These are phyloP conservation scores for Chrysopogon serrulatus DNA, from an alignment of 176 grass and related monocot species.

Conservation along the genomic window DNA sequence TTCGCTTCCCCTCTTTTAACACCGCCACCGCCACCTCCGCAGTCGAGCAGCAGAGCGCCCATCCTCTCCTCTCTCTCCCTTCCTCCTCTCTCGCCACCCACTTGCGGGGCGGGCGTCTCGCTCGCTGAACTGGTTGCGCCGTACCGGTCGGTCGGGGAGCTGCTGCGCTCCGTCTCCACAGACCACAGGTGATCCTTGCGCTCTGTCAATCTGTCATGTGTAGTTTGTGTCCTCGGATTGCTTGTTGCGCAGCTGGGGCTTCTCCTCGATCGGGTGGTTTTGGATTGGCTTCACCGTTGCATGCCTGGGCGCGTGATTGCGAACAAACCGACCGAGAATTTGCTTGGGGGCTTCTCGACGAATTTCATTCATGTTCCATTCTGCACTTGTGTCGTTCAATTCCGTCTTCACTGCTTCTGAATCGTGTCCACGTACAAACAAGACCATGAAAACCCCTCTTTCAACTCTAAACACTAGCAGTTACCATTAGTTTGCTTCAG, in stretches of 20 bases:
- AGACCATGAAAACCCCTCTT: background rate
- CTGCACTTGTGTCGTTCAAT: too few relatives aligned
- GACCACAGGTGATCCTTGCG: slow-evolving; percentile 28
- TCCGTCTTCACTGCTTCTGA: too few relatives aligned
- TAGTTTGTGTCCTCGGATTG: background rate
- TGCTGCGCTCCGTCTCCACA: background rate
- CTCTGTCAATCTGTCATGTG: background rate
- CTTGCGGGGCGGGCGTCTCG: background rate
- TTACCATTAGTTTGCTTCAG: background rate
- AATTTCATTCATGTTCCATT: too few relatives aligned
- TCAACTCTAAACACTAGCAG: background rate
- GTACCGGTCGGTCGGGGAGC: background rate
- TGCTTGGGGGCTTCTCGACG: too few relatives aligned
- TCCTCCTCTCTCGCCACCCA: background rate
- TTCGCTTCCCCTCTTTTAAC: background rate
- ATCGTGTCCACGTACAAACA: background rate
- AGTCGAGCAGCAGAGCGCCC: background rate
- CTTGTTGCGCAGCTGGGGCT: background rate
- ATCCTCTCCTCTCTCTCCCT: background rate
- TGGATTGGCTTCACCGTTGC: background rate
- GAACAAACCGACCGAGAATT: background rate
- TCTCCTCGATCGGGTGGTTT: background rate
- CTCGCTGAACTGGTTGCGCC: background rate
- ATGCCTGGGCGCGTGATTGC: too few relatives aligned
- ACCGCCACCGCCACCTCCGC: background rate